Conservation (phyloP, 2,329 filamentous ascomycete species). For the Talaromyces atroroseus region DNA sequence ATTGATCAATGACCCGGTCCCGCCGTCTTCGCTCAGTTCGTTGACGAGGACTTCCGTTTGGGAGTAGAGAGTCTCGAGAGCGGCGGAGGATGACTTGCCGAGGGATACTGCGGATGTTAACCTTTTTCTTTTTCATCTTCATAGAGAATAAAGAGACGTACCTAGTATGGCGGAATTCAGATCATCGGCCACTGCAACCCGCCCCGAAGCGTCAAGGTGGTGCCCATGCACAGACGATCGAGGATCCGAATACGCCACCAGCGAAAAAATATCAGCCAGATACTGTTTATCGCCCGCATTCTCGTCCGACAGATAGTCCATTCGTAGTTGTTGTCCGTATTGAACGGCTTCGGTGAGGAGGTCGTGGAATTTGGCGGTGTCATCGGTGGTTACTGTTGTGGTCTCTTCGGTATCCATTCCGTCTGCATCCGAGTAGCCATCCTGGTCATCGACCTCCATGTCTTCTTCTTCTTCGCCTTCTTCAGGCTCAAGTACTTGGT, state of each 20-base stretch:
- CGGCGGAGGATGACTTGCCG: conserved; percentile 81
- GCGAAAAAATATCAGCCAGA: conserved; percentile 77
- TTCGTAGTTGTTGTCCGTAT: conserved; percentile 73
- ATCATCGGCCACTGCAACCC: conserved; percentile 80
- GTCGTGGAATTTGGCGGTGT: conserved; percentile 36
- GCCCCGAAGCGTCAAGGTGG: conserved; percentile 68
- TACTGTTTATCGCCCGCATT: conserved; percentile 65
- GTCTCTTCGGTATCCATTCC: conserved; percentile 53
- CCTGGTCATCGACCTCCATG: conserved; percentile 53
- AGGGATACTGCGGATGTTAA: conserved; percentile 61
- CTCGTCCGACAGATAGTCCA: conserved; percentile 69
- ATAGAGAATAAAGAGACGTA: conserved; percentile 31
- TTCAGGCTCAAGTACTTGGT: conserved; percentile 39
- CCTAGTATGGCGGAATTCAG: conserved; percentile 88
- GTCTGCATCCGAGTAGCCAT: conserved; percentile 37
- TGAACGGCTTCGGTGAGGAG: conserved; percentile 65
- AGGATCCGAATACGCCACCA: conserved; percentile 82
- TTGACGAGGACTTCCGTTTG: conserved; percentile 84
- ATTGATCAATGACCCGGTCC: conserved; percentile 77
- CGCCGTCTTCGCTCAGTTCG: conserved; percentile 71
- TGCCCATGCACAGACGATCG: conserved; percentile 70
- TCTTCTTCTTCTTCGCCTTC: conserved; percentile 24
- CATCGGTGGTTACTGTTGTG: conserved; percentile 18
- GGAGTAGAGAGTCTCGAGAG: conserved; percentile 76
- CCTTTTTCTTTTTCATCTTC: conserved; percentile 13